Conservation (phyloP, 805 yeast genomes). For the Sugiyamaella qingdaonensis region DNA sequence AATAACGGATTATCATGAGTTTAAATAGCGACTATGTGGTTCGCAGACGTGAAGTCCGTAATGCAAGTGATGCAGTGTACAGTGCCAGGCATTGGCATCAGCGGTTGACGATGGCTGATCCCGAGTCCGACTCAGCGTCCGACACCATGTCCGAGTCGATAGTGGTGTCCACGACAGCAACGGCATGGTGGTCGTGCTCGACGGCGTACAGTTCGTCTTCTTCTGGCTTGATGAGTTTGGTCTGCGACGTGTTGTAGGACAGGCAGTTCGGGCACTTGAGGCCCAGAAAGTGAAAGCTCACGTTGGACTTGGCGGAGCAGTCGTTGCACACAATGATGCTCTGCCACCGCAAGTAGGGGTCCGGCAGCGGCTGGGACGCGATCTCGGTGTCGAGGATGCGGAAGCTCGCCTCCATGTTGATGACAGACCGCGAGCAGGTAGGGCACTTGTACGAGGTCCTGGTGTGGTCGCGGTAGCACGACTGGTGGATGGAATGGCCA, state of each 20-base stretch:
- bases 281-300: slow-evolving; percentile 78
- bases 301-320: slow-evolving; percentile 76
- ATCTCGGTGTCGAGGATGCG: slow-evolving; percentile 84
- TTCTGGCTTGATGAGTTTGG: slow-evolving; percentile 63
- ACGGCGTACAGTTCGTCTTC: slow-evolving; percentile 29
- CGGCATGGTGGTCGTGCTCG: not conserved
- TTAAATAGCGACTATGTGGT: too few relatives aligned
- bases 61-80: too few relatives aligned
- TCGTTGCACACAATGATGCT: slow-evolving; percentile 71
- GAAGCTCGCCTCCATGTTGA: slow-evolving; percentile 85
- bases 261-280: slow-evolving; percentile 81
- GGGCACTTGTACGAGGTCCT: slow-evolving; percentile 88
- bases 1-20: too few relatives aligned
- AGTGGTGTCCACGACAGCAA: not conserved
- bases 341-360: slow-evolving; percentile 72
- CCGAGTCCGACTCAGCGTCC: slow-evolving; percentile 3
- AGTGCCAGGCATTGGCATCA: not conserved
- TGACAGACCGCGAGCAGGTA: slow-evolving; percentile 75
- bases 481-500: slow-evolving; percentile 90
- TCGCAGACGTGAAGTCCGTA: not conserved
- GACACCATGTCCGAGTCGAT: slow-evolving; percentile 1
- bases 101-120: not conserved
- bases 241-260: slow-evolving; percentile 80
- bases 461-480: slow-evolving; percentile 77
- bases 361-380: slow-evolving; percentile 67